Evolutionary conservation across 2,329 filamentous ascomycete genomes (phyloP).

Genomic region (Sporothrix globosa): DNA sequence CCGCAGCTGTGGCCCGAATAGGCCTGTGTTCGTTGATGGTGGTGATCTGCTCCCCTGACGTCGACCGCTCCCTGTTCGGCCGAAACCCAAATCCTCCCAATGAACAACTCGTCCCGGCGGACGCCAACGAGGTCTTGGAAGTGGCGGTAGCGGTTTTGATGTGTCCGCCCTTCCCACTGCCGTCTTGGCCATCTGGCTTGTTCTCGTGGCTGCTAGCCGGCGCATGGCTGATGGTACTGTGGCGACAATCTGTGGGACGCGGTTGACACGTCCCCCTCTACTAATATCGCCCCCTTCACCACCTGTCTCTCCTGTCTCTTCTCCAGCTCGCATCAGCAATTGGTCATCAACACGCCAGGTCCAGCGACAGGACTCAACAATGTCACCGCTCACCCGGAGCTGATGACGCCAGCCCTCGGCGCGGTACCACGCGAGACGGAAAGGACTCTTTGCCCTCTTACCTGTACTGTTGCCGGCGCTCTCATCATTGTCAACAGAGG

Average conservation of each 20-base stretch:
- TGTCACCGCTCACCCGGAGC: conserved; percentile 42
- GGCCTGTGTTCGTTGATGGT: not conserved
- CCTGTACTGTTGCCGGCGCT: not conserved
- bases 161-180: not conserved
- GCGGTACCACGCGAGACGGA: conserved; percentile 46
- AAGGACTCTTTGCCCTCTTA: conserved; percentile 32
- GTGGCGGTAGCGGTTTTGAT: conserved; percentile 5
- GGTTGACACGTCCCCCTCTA: conserved; percentile 3
- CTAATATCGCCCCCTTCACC: conserved; percentile 1
- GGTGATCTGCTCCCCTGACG: not conserved
- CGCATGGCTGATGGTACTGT: conserved; percentile 19
- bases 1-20: not conserved
- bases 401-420: conserved; percentile 46
- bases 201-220: not conserved
- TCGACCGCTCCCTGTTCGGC: not conserved
- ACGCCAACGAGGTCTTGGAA: conserved; percentile 18
- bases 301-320: not conserved
- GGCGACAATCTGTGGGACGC: conserved; percentile 8
- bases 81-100: conserved; percentile 19
- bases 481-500: not conserved
- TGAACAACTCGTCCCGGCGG: conserved; percentile 26
- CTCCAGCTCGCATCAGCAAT: conserved; percentile 3
- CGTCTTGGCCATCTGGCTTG: not conserved
- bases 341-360: conserved; percentile 42
- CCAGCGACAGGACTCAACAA: conserved; percentile 44